Base-by-base conservation (phyloP, 1,284 basidiomycete genomes). In the Wolfiporia cocos region DNA sequence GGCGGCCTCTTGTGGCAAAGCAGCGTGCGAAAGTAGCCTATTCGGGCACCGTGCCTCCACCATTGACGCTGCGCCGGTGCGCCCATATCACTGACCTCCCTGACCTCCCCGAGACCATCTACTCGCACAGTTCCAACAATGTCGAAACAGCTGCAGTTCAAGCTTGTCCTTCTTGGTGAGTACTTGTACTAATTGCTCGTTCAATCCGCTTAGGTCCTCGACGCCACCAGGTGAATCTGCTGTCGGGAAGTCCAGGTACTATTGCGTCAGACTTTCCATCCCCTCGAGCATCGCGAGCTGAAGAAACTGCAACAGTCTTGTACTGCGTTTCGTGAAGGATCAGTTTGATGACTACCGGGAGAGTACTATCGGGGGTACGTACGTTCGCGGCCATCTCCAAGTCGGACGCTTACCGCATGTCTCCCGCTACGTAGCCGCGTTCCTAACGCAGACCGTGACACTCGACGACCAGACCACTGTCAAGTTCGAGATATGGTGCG, bases 261-360 rank as follows among this genome's bases (percentile, higher is more conserved):
- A 64, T 47, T 18, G 34, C 38, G 43, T 49, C 38, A 45, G 28
- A 21, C 41, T 44, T 23, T 39, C 12, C 28, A 34, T n/a, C n/a
- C n/a, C n/a, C n/a, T n/a, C n/a, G n/a, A n/a, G n/a, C n/a, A n/a
- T n/a, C n/a, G n/a, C n/a, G n/a, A n/a, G n/a, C n/a, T n/a, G n/a
- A n/a, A n/a, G n/a, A n/a, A n/a, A 30, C 4, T 17, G 4, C 14
- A 11, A n/a, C 21, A 94, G 91, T 69, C 69, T 98, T 46, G 95
- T 98, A 42, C 70, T 98, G 51, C 78, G 93, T 46, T 98, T 98
- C 58, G 94, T 98, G 53, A 90, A 95, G 66, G 89, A 96, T 64
- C 93, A 98, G 63, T 98, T 98, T 56, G 93, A 96, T 55, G 94
- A 98, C 66, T 98, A 95, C 65, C 75, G 94, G 70, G 93, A 90